These are phyloP conservation scores for Cystobasidium pallidum DNA, from an alignment of 1,284 basidiomycete species.

Conservation along the genomic window DNA sequence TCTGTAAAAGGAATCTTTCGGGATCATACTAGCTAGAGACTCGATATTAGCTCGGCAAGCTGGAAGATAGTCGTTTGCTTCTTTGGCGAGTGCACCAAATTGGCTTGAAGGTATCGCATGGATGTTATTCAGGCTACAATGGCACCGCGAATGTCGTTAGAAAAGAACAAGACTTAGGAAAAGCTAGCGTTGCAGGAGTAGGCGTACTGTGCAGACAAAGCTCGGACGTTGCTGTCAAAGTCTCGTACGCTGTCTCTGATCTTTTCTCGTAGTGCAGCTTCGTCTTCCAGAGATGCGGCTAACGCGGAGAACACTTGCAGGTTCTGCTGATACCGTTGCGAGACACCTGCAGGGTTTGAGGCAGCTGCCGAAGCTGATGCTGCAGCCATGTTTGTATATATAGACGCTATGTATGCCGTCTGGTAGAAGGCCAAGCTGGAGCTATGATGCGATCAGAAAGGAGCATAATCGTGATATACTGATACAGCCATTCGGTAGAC, in stretches of 20 bases:
- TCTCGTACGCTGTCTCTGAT: slow-evolving; percentile 46
- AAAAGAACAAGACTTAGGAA: neutral
- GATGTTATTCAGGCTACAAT: slow-evolving; percentile 38
- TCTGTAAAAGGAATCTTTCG: slow-evolving; percentile 44
- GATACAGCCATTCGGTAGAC: too few species aligned
- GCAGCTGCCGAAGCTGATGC: neutral
- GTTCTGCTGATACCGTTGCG: slow-evolving; percentile 25
- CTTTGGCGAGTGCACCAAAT: slow-evolving; percentile 24
- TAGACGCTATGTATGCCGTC: neutral
- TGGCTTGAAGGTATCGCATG: slow-evolving; percentile 38
- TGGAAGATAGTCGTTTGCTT: slow-evolving; percentile 36
- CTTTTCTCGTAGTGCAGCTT: slow-evolving; percentile 47
- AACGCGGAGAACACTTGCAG: slow-evolving; percentile 46
- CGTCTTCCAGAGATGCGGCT: slow-evolving; percentile 41
- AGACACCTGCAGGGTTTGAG: neutral
- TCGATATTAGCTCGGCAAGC: slow-evolving; percentile 37
- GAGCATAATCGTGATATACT: too few species aligned
- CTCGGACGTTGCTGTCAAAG: slow-evolving; percentile 45
- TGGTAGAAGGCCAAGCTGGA: neutral
- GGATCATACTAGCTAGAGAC: slow-evolving; percentile 45
- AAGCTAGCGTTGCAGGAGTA: neutral
- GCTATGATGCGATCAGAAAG: neutral
- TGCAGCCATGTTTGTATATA: neutral
- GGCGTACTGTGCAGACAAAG: slow-evolving; percentile 29
- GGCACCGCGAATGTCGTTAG: neutral